Conservation (phyloP, 495 filamentous ascomycete species). For the Hypoxylon subgilvum region DNA sequence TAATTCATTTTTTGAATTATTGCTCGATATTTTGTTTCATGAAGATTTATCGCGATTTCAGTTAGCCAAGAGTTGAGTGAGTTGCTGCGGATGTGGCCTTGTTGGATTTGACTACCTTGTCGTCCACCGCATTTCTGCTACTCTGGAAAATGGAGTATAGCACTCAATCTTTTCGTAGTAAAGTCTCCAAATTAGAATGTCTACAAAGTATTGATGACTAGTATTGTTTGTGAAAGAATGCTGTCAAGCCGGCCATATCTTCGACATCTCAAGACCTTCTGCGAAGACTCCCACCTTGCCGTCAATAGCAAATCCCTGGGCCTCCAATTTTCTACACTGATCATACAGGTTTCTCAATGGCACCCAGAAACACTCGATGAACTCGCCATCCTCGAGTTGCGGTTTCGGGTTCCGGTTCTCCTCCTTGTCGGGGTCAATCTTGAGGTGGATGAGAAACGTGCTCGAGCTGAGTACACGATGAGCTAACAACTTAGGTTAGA, state of each 20-base stretch:
- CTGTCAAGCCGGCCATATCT: constrained; percentile 51
- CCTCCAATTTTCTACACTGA: constrained; percentile 63
- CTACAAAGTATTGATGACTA: too few relatives aligned
- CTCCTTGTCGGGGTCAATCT: constrained; percentile 64
- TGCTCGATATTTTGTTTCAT: too few relatives aligned
- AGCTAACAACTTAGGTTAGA: constrained; percentile 37
- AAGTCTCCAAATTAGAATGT: too few relatives aligned
- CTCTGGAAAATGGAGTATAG: too few relatives aligned
- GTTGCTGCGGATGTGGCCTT: too few relatives aligned
- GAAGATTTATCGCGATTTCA: too few relatives aligned
- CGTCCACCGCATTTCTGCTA: too few relatives aligned
- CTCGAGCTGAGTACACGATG: constrained; percentile 67
- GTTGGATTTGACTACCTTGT: too few relatives aligned
- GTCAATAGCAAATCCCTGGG: constrained; percentile 72
- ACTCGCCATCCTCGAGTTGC: constrained; percentile 75
- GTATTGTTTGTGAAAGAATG: too few relatives aligned
- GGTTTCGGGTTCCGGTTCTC: constrained; percentile 65
- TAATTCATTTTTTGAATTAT: too few relatives aligned
- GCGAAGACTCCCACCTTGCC: constrained; percentile 75
- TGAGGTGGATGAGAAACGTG: constrained; percentile 71
- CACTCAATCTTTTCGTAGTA: too few relatives aligned
- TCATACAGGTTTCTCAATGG: constrained; percentile 63
- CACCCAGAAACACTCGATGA: constrained; percentile 75
- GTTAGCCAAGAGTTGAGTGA: too few relatives aligned
- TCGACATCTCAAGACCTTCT: constrained; percentile 73